Conservation (phyloP, 2,329 filamentous ascomycete species). For the Colletotrichum sp. region DNA sequence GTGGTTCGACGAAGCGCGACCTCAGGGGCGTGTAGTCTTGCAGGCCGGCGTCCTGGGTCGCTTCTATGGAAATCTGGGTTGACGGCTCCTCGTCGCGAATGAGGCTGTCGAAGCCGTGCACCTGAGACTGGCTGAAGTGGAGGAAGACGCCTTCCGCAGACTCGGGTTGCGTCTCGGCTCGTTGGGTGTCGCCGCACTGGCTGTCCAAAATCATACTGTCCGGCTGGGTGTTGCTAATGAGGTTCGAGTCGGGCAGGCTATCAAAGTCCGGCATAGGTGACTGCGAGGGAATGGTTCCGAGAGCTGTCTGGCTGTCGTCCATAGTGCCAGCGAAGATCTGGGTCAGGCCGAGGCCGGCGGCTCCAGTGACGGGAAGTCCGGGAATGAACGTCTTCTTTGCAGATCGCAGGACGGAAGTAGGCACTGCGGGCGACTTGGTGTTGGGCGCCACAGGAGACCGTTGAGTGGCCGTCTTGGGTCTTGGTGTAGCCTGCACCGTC, state of each 20-base stretch:
- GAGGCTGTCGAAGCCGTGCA: constrained; percentile 63
- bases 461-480: constrained; percentile 43
- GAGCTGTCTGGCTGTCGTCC: constrained; percentile 63
- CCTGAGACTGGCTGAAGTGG: constrained; percentile 65
- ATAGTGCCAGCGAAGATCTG: constrained; percentile 93
- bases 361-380: constrained; percentile 64
- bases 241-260: constrained; percentile 63
- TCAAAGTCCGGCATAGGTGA: constrained; percentile 62
- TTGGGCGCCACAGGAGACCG: constrained; percentile 48
- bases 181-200: constrained; percentile 43
- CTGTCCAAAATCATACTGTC: constrained; percentile 59
- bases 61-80: constrained; percentile 74
- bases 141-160: constrained; percentile 48
- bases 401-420: constrained; percentile 70
- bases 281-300: constrained; percentile 41
- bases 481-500: constrained; percentile 51
- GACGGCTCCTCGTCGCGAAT: constrained; percentile 43
- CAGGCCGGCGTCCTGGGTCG: constrained; percentile 83
- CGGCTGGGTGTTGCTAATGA: constrained; percentile 64
- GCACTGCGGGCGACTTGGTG: constrained; percentile 56
- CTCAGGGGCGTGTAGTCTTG: constrained; percentile 75
- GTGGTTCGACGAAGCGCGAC: constrained; percentile 67
- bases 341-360: constrained; percentile 76
- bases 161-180: constrained; percentile 40
- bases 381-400: constrained; percentile 75